These are phyloP conservation scores for Curvularia lunata DNA, from an alignment of 2,329 filamentous ascomycete species.

Conservation along the genomic window DNA sequence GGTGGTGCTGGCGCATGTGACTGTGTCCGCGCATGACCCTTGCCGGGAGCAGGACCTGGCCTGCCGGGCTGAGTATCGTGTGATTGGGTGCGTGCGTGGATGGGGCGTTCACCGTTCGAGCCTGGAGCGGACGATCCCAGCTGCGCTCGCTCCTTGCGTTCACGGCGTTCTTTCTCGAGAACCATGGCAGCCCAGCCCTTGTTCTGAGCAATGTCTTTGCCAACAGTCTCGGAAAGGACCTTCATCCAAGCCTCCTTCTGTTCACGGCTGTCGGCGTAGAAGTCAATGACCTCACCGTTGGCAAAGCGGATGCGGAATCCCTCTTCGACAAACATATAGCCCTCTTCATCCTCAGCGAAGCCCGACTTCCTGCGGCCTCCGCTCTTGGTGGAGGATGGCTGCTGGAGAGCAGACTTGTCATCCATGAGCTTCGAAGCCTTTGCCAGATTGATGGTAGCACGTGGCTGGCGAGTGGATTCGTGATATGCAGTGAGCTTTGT, in stretches of 20 bases:
- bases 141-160: slow-evolving; percentile 34
- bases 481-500: slow-evolving; percentile 94
- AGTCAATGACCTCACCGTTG: slow-evolving; percentile 98
- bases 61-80: slow-evolving; percentile 28
- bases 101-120: slow-evolving; percentile 24
- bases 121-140: slow-evolving; percentile 31
- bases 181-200: slow-evolving; percentile 70
- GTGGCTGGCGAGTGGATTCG: slow-evolving; percentile 91
- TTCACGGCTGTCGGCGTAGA: slow-evolving; percentile 87
- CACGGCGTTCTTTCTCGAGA: slow-evolving; percentile 54
- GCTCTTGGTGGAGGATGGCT: slow-evolving; percentile 76
- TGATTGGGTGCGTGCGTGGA: slow-evolving; percentile 41
- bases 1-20: slow-evolving; percentile 41
- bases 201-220: slow-evolving; percentile 58
- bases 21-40: slow-evolving; percentile 43
- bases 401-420: slow-evolving; percentile 80
- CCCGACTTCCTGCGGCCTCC: slow-evolving; percentile 88
- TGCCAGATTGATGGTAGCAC: slow-evolving; percentile 93
- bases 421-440: slow-evolving; percentile 95
- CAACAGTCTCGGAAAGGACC: slow-evolving; percentile 74
- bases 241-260: slow-evolving; percentile 97
- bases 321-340: slow-evolving; percentile 99
- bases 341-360: slow-evolving; percentile 97
- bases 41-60: slow-evolving; percentile 40
- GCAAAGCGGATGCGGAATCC: slow-evolving; percentile 98